Conservation (phyloP, 805 yeast genomes). For the Hemisphaericaspora nanyangensis region DNA sequence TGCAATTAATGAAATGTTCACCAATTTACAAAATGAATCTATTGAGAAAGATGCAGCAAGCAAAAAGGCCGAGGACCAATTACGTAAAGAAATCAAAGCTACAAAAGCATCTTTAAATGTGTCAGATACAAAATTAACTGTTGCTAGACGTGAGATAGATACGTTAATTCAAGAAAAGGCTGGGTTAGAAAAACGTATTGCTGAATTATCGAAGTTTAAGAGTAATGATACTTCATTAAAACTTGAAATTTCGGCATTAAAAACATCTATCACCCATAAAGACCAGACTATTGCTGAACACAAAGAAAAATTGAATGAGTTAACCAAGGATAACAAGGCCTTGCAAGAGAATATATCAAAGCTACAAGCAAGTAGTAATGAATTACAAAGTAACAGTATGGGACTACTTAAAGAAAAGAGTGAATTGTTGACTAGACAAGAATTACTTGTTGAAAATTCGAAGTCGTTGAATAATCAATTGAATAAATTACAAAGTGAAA, state of each 20-base stretch:
- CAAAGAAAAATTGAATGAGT: constrained; percentile 29
- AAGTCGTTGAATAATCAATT: constrained; percentile 32
- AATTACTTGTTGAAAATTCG: constrained; percentile 27
- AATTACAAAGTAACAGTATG: constrained; percentile 33
- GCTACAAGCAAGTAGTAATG: constrained; percentile 37
- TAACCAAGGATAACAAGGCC: constrained; percentile 37
- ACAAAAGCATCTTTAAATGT: constrained; percentile 7
- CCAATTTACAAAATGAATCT: constrained; percentile 9
- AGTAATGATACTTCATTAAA: constrained; percentile 43
- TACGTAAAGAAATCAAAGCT: constrained; percentile 3
- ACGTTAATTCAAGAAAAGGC: constrained; percentile 32
- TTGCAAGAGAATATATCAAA: constrained; percentile 36
- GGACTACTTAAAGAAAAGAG: constrained; percentile 35
- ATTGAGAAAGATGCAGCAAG: neutral
- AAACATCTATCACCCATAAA: constrained; percentile 42
- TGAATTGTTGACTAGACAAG: constrained; percentile 41
- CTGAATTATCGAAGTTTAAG: constrained; percentile 26
- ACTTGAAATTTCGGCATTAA: constrained; percentile 45
- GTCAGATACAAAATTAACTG: constrained; percentile 12
- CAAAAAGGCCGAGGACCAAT: constrained; percentile 1
- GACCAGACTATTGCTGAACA: constrained; percentile 38
- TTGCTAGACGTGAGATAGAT: constrained; percentile 19
- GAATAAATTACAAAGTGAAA: constrained; percentile 40
- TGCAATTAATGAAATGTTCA: neutral
- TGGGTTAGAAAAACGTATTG: constrained; percentile 30